Evolutionary conservation across 2,329 filamentous ascomycete genomes (phyloP).

Genomic region (Pseudovirgaria hyperparasitica): DNA sequence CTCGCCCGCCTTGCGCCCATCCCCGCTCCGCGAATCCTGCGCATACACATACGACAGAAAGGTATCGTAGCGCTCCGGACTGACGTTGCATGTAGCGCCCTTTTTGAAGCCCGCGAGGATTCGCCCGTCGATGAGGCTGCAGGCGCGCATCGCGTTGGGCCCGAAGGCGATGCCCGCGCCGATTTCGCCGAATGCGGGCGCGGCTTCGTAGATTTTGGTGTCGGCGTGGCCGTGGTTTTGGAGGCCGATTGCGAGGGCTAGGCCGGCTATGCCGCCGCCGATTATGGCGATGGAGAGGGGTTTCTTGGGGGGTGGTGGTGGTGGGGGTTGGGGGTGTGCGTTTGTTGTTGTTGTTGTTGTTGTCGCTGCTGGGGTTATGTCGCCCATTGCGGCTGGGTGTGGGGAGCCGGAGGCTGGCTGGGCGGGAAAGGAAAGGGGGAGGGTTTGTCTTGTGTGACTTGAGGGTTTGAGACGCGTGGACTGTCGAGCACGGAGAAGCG

Average conservation of each 20-base stretch:
- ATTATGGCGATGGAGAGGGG: constrained; percentile 15
- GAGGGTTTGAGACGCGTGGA: too few relatives aligned
- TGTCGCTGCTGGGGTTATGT: background rate
- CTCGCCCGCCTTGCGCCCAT: constrained; percentile 9
- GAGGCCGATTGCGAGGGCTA: constrained; percentile 16
- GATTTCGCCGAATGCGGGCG: constrained; percentile 12
- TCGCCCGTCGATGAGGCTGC: constrained; percentile 12
- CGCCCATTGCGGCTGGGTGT: background rate
- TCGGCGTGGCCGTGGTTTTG: constrained; percentile 11
- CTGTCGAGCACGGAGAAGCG: too few relatives aligned
- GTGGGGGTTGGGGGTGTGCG: background rate
- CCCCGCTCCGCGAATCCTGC: constrained; percentile 4
- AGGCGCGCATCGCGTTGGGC: constrained; percentile 12
- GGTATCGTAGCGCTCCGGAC: constrained; percentile 7
- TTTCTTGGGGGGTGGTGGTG: constrained; percentile 2
- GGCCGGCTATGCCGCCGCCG: constrained; percentile 17
- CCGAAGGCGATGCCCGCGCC: constrained; percentile 18
- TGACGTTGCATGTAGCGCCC: constrained; percentile 12
- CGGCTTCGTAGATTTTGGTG: constrained; percentile 16
- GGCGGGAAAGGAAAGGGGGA: too few relatives aligned
- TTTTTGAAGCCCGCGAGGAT: constrained; percentile 14
- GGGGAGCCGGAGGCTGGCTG: too few relatives aligned
- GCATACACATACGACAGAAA: constrained; percentile 7
- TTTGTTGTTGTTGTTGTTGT: background rate
- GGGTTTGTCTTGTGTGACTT: too few relatives aligned